These are phyloP conservation scores for Trichosanthes cucumerina DNA, from an alignment of 306 rosid genomes.

Conservation along the genomic window DNA sequence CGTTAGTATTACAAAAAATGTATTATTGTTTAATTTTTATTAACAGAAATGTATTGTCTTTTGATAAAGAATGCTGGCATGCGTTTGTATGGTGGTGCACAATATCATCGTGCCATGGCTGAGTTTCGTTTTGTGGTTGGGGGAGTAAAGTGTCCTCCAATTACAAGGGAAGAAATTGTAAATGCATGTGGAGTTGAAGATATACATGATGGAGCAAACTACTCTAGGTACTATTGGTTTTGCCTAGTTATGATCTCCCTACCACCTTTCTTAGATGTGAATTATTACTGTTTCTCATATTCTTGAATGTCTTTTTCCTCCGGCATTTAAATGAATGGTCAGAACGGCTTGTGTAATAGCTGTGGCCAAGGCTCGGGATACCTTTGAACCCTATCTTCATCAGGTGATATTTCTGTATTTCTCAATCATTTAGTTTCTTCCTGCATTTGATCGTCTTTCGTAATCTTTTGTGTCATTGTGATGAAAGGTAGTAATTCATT, in stretches of 20 bases:
- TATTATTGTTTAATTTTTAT: not conserved
- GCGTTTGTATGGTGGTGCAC: conserved; percentile 99
- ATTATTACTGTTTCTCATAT: not conserved
- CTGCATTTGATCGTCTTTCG: not conserved
- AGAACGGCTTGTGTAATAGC: conserved; percentile 99
- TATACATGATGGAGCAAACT: conserved; percentile 94
- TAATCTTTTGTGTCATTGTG: not conserved
- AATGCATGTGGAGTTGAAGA: conserved; percentile 99
- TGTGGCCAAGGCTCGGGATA: conserved; percentile 91
- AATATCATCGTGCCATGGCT: conserved; percentile 99
- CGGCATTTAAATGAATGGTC: conserved; percentile 17
- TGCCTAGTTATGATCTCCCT: not conserved
- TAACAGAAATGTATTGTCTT: conserved; percentile 4
- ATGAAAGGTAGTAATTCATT: not conserved
- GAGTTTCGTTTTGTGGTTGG: conserved; percentile 97
- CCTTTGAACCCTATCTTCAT: conserved; percentile 91
- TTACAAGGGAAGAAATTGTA: conserved; percentile 88
- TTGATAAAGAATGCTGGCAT: conserved; percentile 81
- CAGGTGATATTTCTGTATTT: conserved; percentile 43
- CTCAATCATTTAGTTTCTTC: not conserved
- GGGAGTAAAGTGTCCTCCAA: conserved; percentile 96
- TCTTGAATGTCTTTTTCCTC: not conserved
- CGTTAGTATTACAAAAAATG: not conserved
- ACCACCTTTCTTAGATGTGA: not conserved
- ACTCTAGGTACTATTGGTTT: conserved; percentile 59